phyloP scores from a whole-genome alignment of 179 eudicot species.

The Silene coronaria region DNA sequence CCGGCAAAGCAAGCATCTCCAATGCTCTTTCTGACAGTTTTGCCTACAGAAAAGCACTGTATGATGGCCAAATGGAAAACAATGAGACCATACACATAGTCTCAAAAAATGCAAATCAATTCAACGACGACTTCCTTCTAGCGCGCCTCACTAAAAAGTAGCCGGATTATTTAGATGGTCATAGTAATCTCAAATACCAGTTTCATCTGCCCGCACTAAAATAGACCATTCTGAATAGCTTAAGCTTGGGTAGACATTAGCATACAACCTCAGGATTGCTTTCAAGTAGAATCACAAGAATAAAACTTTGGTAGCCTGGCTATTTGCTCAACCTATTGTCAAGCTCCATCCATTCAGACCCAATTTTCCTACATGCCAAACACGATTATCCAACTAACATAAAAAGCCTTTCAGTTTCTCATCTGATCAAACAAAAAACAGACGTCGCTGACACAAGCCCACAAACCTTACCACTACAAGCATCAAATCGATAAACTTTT shows the following conservation, averaged over 20 bases:
- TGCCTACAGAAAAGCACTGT: constrained; percentile 35
- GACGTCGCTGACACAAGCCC: neutral
- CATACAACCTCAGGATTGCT: neutral
- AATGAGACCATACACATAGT: neutral
- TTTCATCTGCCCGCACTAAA: neutral
- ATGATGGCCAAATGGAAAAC: neutral
- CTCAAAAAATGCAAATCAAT: neutral
- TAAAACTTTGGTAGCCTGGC: neutral
- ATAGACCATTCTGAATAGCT: no score
- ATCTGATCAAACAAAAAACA: no score
- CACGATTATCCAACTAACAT: neutral
- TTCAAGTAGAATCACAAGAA: neutral
- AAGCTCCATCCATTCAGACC: neutral
- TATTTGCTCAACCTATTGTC: neutral
- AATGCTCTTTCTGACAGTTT: constrained; percentile 80
- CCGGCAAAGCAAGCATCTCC: constrained; percentile 90
- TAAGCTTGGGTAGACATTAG: neutral
- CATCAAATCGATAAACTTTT: neutral
- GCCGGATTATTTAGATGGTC: neutral
- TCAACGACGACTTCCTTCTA: neutral
- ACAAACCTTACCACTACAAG: neutral
- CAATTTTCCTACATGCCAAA: neutral
- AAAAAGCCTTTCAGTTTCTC: neutral
- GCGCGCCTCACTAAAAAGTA: neutral
- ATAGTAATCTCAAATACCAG: neutral